Percentiles rank a stretch among this genome's conserved stretches.
phyloP scores from a whole-genome alignment of 805 yeast species.

The Pichia gijzeniarum region DNA sequence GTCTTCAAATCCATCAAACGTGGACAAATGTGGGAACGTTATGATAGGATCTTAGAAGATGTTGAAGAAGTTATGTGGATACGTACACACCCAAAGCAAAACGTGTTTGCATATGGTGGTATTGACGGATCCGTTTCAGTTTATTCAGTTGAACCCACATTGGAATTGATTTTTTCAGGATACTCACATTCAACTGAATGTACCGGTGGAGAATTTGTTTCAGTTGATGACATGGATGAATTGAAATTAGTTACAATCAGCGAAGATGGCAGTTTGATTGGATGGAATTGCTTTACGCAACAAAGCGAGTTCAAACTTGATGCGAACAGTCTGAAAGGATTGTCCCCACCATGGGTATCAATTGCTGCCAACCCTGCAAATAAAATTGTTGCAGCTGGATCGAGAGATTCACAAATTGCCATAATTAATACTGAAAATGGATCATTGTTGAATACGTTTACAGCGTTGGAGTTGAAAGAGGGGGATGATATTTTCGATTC shows the following conservation, averaged over 20 bases:
- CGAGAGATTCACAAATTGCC: constrained; percentile 79
- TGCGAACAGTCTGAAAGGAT: constrained; percentile 63
- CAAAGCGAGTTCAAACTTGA: constrained; percentile 61
- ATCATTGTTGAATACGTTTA: constrained; percentile 55
- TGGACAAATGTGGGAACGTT: constrained; percentile 74
- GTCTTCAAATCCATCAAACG: constrained; percentile 65
- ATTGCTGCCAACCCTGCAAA: constrained; percentile 40
- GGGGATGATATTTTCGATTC: constrained; percentile 57
- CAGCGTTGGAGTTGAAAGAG: constrained; percentile 52
- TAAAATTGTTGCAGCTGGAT: constrained; percentile 67
- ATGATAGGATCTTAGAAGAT: constrained; percentile 49
- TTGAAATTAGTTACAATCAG: constrained; percentile 68
- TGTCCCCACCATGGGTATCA: constrained; percentile 84
- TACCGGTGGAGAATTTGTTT: constrained; percentile 71
- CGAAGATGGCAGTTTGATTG: constrained; percentile 79
- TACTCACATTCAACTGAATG: constrained; percentile 77
- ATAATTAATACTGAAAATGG: constrained; percentile 77
- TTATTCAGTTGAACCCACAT: constrained; percentile 61
- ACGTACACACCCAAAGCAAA: constrained; percentile 65
- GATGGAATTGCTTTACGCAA: constrained; percentile 85
- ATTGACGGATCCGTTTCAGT: constrained; percentile 93
- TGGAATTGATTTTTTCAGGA: constrained; percentile 71
- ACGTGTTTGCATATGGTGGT: constrained; percentile 85
- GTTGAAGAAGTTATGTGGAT: constrained; percentile 90
- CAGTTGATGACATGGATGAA: constrained; percentile 48